phyloP scores from a whole-genome alignment of 164 flowering plant genomes.

The Akebia trifoliata region DNA sequence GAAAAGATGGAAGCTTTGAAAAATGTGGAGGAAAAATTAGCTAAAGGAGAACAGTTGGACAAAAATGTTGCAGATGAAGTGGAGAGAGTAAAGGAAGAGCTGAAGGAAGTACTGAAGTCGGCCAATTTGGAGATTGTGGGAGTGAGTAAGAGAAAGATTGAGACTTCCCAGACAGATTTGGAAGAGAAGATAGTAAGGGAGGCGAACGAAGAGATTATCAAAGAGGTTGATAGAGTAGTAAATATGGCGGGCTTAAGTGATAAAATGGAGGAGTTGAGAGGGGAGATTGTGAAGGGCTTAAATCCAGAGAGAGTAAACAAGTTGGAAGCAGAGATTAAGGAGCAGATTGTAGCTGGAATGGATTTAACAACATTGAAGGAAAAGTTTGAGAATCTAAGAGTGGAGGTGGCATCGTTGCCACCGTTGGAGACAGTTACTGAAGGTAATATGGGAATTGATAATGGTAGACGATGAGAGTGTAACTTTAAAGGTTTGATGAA shows the following conservation, averaged over 20 bases:
- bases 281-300: conserved; percentile 22
- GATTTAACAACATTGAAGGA: conserved; percentile 25
- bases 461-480: conserved; percentile 22
- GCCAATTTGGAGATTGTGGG: conserved; percentile 32
- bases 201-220: conserved; percentile 21
- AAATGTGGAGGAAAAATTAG: conserved; percentile 23
- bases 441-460: conserved; percentile 17
- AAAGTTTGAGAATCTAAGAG: conserved; percentile 24
- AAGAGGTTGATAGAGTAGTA: conserved; percentile 27
- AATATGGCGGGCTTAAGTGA: conserved; percentile 19
- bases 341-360: conserved; percentile 23
- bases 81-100: conserved; percentile 17
- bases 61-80: conserved; percentile 21
- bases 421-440: conserved; percentile 8
- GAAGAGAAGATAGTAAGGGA: conserved; percentile 17
- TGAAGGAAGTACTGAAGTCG: conserved; percentile 23
- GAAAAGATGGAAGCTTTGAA: conserved; percentile 23
- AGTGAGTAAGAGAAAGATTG: conserved; percentile 14
- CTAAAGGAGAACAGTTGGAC: conserved; percentile 26
- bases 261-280: conserved; percentile 32
- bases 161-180: conserved; percentile 14
- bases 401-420: conserved; percentile 9
- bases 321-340: conserved; percentile 32
- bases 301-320: conserved; percentile 19
- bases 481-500: background rate